Evolutionary conservation across 208 protist genomes (phyloP).

Genomic region (Trichomonas gallinae): DNA sequence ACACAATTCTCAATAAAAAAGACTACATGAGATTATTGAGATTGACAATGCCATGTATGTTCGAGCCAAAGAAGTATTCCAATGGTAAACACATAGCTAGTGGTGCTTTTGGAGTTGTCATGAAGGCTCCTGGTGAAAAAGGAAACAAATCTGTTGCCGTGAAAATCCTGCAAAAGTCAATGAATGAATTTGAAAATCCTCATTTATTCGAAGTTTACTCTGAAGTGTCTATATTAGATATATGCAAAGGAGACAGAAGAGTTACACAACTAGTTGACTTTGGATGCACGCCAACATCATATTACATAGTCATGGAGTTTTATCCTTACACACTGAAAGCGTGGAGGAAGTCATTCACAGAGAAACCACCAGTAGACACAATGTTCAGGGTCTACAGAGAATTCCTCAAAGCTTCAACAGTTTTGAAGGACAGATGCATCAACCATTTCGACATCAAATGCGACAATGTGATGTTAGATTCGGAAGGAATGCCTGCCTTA

Average conservation of each 20-base stretch:
- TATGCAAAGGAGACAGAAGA: neutral
- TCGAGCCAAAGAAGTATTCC: neutral
- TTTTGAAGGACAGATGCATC: neutral
- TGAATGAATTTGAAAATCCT: constrained; percentile 11
- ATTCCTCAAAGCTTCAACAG: neutral
- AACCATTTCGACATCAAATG: constrained; percentile 22
- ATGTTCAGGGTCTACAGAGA: neutral
- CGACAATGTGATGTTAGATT: neutral
- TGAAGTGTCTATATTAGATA: neutral
- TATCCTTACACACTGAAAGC: neutral
- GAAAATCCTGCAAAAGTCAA: neutral
- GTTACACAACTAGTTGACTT: neutral
- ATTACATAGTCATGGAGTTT: constrained; percentile 13
- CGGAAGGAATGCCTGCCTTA: neutral
- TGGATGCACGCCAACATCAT: neutral
- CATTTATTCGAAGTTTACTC: neutral
- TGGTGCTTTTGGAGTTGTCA: neutral
- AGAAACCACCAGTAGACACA: neutral
- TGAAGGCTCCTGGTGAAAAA: neutral
- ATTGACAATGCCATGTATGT: neutral
- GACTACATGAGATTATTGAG: neutral
- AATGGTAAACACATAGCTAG: neutral
- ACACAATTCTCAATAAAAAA: neutral
- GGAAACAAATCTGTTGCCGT: neutral
- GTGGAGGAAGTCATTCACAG: neutral